These are phyloP conservation scores for Laburnicola sp. DNA, from an alignment of 2,329 filamentous ascomycete genomes.

Conservation along the genomic window DNA sequence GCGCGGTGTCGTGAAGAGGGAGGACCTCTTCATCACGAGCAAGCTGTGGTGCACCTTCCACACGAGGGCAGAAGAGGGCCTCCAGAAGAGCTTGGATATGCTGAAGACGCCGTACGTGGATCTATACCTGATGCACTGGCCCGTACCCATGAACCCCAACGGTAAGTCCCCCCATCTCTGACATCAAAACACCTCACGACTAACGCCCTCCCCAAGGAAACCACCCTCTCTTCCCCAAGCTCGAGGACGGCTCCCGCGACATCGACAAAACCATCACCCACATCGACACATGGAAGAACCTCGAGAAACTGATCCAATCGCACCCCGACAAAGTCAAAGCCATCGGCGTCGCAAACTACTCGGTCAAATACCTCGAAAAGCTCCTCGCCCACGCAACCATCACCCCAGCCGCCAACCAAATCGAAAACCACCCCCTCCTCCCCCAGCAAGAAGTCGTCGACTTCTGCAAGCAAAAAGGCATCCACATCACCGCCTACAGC, in stretches of 20 bases:
- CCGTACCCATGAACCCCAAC: slow-evolving; percentile 76
- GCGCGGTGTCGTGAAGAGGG: slow-evolving; percentile 69
- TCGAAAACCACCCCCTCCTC: slow-evolving; percentile 72
- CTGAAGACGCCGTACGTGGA: slow-evolving; percentile 81
- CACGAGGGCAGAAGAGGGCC: slow-evolving; percentile 66
- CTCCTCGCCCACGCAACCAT: slow-evolving; percentile 63
- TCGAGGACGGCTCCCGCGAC: slow-evolving; percentile 72
- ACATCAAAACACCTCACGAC: not conserved
- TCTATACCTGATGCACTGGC: slow-evolving; percentile 83
- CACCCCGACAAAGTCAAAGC: slow-evolving; percentile 53
- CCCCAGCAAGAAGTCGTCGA: slow-evolving; percentile 74
- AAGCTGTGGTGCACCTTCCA: slow-evolving; percentile 86
- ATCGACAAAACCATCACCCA: slow-evolving; percentile 70
- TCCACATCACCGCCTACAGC: slow-evolving; percentile 72
- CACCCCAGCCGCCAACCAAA: slow-evolving; percentile 70
- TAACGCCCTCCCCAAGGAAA: slow-evolving; percentile 53
- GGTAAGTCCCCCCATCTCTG: slow-evolving; percentile 47
- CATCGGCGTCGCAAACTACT: slow-evolving; percentile 56
- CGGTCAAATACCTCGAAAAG: slow-evolving; percentile 52
- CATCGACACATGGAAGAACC: slow-evolving; percentile 74
- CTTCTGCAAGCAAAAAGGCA: slow-evolving; percentile 67
- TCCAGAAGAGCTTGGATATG: slow-evolving; percentile 72
- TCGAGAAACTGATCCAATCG: slow-evolving; percentile 63
- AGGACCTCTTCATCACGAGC: slow-evolving; percentile 80
- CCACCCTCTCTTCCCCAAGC: slow-evolving; percentile 74